These are phyloP conservation scores for Petasospora fabianii DNA, from an alignment of 1,139 yeast genomes.

Conservation along the genomic window DNA sequence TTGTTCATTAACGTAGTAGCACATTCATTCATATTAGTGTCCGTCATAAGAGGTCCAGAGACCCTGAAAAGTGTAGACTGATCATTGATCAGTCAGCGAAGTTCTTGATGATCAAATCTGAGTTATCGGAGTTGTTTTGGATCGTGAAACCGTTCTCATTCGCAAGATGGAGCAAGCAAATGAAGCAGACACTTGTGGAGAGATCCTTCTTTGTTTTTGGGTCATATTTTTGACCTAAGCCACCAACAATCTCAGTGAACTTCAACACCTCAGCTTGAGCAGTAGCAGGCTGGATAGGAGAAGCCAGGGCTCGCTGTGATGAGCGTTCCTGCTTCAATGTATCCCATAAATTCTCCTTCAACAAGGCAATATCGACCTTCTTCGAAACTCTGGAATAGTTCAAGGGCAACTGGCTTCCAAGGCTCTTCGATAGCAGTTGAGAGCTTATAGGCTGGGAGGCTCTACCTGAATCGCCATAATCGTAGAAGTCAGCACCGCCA, in stretches of 20 bases:
- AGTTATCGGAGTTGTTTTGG: constrained; percentile 48
- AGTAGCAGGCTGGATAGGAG: neutral
- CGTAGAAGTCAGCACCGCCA: constrained; percentile 13
- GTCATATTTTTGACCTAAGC: constrained; percentile 48
- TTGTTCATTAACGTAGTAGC: no score
- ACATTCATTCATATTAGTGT: neutral
- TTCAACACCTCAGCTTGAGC: constrained; percentile 13
- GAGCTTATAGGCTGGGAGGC: constrained; percentile 18
- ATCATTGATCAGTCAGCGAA: neutral
- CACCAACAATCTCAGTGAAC: constrained; percentile 29
- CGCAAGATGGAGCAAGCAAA: constrained; percentile 81
- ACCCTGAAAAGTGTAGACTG: no score
- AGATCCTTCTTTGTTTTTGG: constrained; percentile 54
- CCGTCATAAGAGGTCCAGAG: neutral
- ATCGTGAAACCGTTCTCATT: constrained; percentile 80
- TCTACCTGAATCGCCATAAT: constrained; percentile 11
- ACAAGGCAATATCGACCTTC: constrained; percentile 71
- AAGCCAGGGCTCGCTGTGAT: constrained; percentile 9
- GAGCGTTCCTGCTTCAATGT: constrained; percentile 36
- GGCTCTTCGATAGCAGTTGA: constrained; percentile 25
- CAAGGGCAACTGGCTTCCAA: constrained; percentile 32
- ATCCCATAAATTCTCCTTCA: constrained; percentile 84
- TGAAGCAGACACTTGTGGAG: constrained; percentile 86
- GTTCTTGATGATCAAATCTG: constrained; percentile 44
- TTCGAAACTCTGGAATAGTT: constrained; percentile 79